Conservation (phyloP, 2,329 filamentous ascomycete genomes). For the Talaromyces sp. region DNA sequence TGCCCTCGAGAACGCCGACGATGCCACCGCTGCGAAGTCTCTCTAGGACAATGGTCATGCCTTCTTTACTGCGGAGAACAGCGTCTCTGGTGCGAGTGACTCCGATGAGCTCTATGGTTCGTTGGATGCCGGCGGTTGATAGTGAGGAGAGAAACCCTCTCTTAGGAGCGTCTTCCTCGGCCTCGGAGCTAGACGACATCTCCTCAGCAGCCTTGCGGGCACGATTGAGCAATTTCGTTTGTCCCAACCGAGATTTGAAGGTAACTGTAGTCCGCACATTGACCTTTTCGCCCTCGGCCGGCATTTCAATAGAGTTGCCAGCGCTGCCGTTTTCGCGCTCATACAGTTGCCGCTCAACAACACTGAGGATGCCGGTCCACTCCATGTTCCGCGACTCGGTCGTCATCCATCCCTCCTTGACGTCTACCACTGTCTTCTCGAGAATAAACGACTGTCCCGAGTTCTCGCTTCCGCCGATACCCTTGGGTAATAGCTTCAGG, state of each 20-base stretch:
- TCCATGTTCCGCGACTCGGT: conserved; percentile 61
- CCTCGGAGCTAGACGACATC: conserved; percentile 27
- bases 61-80: conserved; percentile 58
- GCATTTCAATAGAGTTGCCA: conserved; percentile 14
- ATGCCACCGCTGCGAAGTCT: conserved; percentile 60
- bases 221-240: conserved; percentile 45
- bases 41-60: conserved; percentile 62
- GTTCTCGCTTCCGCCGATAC: conserved; percentile 52
- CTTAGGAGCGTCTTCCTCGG: conserved; percentile 49
- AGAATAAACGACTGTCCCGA: conserved; percentile 59
- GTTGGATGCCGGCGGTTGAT: conserved; percentile 55
- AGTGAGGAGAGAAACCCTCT: conserved; percentile 55
- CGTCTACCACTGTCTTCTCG: conserved; percentile 57
- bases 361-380: conserved; percentile 60
- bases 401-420: conserved; percentile 61
- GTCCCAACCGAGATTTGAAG: conserved; percentile 56
- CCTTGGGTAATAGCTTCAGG: conserved; percentile 56
- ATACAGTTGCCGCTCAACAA: conserved; percentile 57
- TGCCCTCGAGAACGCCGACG: conserved; percentile 64
- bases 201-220: conserved; percentile 28
- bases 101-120: conserved; percentile 60
- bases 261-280: conserved; percentile 58
- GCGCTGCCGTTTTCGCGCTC: conserved; percentile 36
- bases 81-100: conserved; percentile 56
- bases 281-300: conserved; percentile 37